These are phyloP conservation scores for Trypanosoma rangeli DNA, from an alignment of 208 protist species.

Conservation along the genomic window DNA sequence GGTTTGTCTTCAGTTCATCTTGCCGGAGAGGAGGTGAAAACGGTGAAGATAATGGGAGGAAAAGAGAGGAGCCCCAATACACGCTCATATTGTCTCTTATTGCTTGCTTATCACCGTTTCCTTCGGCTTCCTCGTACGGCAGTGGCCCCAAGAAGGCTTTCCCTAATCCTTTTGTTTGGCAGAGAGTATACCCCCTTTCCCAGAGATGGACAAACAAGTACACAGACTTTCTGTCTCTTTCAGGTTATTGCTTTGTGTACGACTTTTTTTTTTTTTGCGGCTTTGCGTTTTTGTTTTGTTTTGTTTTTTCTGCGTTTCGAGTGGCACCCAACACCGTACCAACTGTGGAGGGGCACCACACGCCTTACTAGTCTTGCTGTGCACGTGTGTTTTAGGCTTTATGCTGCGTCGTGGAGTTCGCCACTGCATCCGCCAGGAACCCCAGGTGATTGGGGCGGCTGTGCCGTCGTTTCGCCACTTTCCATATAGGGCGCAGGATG, in stretches of 20 bases:
- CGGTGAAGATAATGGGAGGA: neutral
- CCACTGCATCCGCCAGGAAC: conserved; percentile 1
- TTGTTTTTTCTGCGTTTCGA: conserved; percentile 4
- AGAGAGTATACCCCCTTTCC: neutral
- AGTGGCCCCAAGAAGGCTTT: neutral
- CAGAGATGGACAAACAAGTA: too few species aligned
- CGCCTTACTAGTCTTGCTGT: neutral
- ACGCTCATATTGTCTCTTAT: conserved; percentile 1
- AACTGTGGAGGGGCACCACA: too few species aligned
- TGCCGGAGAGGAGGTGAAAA: neutral
- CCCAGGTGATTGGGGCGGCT: conserved; percentile 68
- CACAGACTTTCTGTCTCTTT: too few species aligned
- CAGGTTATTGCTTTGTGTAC: too few species aligned
- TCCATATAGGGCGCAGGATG: conserved; percentile 65
- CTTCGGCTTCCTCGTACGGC: neutral
- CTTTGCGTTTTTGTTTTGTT: conserved; percentile 2
- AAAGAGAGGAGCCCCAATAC: neutral
- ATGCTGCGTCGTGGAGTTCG: conserved; percentile 6
- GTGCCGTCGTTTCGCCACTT: conserved; percentile 78
- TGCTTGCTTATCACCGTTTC: neutral
- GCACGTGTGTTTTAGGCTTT: conserved; percentile 21
- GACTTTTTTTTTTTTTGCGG: neutral
- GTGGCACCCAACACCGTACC: too few species aligned
- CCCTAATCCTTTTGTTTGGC: neutral
- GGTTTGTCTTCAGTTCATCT: neutral